phyloP scores from a whole-genome alignment of 805 yeast species.

The Wickerhamiella sergipiensis region DNA sequence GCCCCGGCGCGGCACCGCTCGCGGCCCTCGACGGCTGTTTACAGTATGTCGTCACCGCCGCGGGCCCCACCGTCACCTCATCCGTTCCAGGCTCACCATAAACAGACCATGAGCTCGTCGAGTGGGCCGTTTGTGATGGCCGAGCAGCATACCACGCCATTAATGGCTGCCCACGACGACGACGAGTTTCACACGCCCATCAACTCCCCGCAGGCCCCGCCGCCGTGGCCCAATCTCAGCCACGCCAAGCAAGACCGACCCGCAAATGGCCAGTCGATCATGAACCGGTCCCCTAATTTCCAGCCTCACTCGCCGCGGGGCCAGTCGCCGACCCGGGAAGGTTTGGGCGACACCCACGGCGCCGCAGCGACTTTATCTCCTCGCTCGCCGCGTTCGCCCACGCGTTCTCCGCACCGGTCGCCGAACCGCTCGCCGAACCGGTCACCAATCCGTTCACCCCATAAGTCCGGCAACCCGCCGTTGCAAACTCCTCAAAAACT shows the following conservation, averaged over 20 bases:
- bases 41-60: neutral
- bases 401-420: neutral
- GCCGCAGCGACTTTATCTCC: neutral
- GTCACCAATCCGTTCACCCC: too few species aligned
- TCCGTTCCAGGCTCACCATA: neutral
- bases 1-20: neutral
- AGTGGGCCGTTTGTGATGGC: neutral
- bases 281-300: neutral
- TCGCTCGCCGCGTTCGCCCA: neutral
- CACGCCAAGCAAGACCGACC: neutral
- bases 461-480: too few species aligned
- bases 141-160: neutral
- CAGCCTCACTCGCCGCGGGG: neutral
- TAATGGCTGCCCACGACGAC: neutral
- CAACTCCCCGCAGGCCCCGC: neutral
- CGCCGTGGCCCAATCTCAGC: neutral
- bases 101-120: neutral
- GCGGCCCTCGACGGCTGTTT: neutral
- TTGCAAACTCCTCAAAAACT: neutral
- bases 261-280: neutral
- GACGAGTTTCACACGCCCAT: conserved; percentile 1
- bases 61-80: neutral
- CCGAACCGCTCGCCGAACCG: neutral
- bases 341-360: too few species aligned
- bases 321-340: too few species aligned